phyloP scores from a whole-genome alignment of 345 rosid species.

The Citrus australasica region DNA sequence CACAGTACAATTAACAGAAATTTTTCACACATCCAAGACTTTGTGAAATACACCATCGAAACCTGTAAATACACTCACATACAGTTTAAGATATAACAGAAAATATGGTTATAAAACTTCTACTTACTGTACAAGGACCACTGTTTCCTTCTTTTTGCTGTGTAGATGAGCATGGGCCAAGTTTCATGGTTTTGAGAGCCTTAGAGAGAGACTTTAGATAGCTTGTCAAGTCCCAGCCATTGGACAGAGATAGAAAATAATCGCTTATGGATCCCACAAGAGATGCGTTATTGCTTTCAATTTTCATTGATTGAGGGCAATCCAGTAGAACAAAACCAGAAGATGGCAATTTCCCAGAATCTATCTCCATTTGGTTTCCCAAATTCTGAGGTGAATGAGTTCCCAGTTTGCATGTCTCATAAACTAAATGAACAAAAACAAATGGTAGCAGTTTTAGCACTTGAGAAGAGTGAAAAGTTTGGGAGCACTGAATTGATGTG shows the following conservation, averaged over 20 bases:
- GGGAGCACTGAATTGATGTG: background rate
- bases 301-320: slow-evolving; percentile 98
- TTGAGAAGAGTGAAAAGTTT: background rate
- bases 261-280: slow-evolving; percentile 97
- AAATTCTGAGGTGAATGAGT: slow-evolving; percentile 79
- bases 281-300: slow-evolving; percentile 88
- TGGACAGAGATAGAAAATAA: slow-evolving; percentile 93
- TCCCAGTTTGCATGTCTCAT: slow-evolving; percentile 93
- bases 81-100: background rate
- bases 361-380: slow-evolving; percentile 85
- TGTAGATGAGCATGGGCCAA: slow-evolving; percentile 54
- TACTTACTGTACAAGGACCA: slow-evolving; percentile 75
- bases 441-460: background rate
- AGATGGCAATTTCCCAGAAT: slow-evolving; percentile 60
- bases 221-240: slow-evolving; percentile 96
- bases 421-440: slow-evolving; percentile 46
- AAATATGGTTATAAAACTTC: background rate
- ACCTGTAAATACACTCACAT: background rate
- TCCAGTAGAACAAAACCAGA: slow-evolving; percentile 88
- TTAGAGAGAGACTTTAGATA: slow-evolving; percentile 93
- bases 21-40: background rate
- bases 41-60: background rate
- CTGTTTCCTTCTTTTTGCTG: slow-evolving; percentile 84
- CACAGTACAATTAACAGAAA: background rate
- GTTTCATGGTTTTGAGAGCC: slow-evolving; percentile 76